Evolutionary conservation across 148 eudicot genomes (phyloP), one percentile per base, ranked within the genome.

Genomic region (Euryodendron excelsum): DNA sequence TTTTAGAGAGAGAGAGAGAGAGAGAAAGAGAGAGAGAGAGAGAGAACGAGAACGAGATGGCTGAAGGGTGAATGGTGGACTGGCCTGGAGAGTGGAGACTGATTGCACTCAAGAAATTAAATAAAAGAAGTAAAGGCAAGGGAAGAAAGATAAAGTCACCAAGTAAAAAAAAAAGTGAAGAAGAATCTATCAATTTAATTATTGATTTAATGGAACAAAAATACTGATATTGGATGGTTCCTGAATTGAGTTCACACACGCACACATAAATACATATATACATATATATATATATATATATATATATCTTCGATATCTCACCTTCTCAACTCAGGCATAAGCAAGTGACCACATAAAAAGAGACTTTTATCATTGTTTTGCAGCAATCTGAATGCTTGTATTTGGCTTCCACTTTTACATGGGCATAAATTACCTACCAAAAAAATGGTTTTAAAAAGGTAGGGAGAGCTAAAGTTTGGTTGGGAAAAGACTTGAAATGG

Each of bases 11-110:
- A 79, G 80, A 78, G 84, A 74, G 62, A 77, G 45, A 47, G 66
- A 78, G 82, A 82, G 74, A 79, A 63, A n/a, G n/a, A 78, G 76
- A 85, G 85, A 79, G 80, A 79, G 80, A 78, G 84, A 74, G 62
- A 77, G 45, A 47, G 66, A 78, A 78, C 68, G 82, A 82, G 74
- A 79, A 63, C 61, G 77, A 79, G 79, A 69, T 58, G 52, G 44
- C 23, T 81, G 69, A 67, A 83, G 81, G 80, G 91, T 93, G 93
- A 89, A 84, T 82, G 95, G 23, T 92, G 88, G 79, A 83, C 89
- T 60, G 75, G 41, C 0, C 21, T 13, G 27, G 28, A 37, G 27
- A 27, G 39, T 45, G 78, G 71, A 62, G 69, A 48, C 45, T 76
- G 39, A 64, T 75, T 30, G 60, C 70, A 45, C 71, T 21, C 58